Base-by-base conservation (phyloP, 805 yeast genomes). In the Candida broadrunensis region DNA sequence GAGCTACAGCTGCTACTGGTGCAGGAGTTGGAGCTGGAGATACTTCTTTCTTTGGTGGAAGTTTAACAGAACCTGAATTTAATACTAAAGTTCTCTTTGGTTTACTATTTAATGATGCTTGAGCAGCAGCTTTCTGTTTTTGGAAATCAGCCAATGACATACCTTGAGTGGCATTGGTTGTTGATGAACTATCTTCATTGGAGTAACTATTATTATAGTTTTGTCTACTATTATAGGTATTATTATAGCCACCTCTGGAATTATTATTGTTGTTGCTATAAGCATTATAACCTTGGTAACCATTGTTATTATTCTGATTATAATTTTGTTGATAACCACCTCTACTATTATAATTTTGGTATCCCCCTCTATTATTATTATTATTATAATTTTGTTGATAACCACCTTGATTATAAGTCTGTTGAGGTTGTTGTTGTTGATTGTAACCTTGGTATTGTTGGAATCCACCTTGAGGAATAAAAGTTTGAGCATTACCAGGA, bases 81-180 rank as follows among this genome's bases (percentile, higher is more conserved):
- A 85, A 71, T 59, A 83, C 83, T 61, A 85, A 73, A 36, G 81
- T 77, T 56, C 72, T 81, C 72, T 84, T 86, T 34, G 85, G 83
- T 58, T 77, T 75, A 39, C 77, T 63, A 54, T 68, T 72, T 51
- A 68, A 61, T 35, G 67, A 54, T 45, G 65, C 65, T 43, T 54
- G 67, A 44, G 60, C 47, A 24, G 69, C 74, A 42, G 72, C 63
- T 57, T 80, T 76, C 58, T 82, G 86, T 58, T 83, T 83, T 58
- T 85, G 83, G 67, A 80, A 88, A 50, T 87, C 95, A 39, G 88
- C 95, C 53, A 88, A 73, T 30, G 90, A 77, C 88, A 87, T 81
- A 8, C 69, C 58, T 47, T 55, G 54, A 33, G 42, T 39, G 3
- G 44, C 36, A 31, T 36, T 41, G 18, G 38, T 3, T 17, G 24